A percentile compares a stretch with the other conserved stretches of the same genome.
Conservation (phyloP, 805 yeast genomes). For the Clavispora carvajalis region DNA sequence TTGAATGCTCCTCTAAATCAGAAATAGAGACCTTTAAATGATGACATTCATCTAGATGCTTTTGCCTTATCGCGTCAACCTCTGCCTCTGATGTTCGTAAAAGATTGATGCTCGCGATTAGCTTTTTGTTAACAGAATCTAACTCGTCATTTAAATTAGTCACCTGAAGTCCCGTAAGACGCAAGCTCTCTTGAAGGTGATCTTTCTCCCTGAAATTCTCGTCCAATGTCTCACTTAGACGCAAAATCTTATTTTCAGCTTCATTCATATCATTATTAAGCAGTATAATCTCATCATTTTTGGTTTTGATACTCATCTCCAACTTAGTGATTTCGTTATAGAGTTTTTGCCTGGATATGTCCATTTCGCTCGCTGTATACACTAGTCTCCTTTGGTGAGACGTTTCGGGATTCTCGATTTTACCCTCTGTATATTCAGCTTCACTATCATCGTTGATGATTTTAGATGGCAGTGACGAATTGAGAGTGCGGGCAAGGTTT, state of each 20-base stretch:
- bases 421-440: neutral
- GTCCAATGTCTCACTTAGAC: neutral
- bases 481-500: neutral
- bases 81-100: neutral
- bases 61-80: neutral
- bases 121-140: neutral
- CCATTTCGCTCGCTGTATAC: neutral
- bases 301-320: constrained; percentile 10
- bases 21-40: neutral
- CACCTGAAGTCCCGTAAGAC: neutral
- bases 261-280: neutral
- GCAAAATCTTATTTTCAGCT: neutral
- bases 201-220: neutral
- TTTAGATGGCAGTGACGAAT: neutral
- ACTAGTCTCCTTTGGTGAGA: neutral
- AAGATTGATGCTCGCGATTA: neutral
- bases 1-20: neutral
- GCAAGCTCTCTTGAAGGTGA: neutral
- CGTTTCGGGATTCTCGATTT: neutral
- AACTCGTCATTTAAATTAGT: neutral
- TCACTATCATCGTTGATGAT: neutral
- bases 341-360: constrained; percentile 19
- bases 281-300: constrained; percentile 13
- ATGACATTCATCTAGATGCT: neutral
- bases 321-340: constrained; percentile 14